Conservation (phyloP, 1,284 basidiomycete genomes). For the Coriolopsis trogii region DNA sequence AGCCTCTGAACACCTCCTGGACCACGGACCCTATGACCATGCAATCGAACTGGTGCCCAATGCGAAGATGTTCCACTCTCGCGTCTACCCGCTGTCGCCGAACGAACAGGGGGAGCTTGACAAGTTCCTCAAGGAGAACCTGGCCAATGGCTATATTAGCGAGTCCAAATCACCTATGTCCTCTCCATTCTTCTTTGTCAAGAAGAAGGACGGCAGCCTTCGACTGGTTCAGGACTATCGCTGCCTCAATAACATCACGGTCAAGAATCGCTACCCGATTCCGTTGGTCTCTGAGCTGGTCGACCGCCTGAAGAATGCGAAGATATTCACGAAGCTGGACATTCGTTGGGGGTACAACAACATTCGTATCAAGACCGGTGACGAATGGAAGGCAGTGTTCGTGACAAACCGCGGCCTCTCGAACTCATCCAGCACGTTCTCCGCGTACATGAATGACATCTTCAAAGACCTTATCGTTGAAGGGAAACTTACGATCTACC, state of each 20-base stretch:
- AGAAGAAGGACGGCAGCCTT: slow-evolving; percentile 42
- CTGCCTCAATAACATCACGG: slow-evolving; percentile 30
- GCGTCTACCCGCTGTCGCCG: slow-evolving; percentile 4
- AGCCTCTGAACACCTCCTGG: neutral
- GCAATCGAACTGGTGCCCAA: slow-evolving; percentile 5
- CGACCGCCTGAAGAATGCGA: slow-evolving; percentile 30
- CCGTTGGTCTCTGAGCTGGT: slow-evolving; percentile 38
- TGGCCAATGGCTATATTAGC: slow-evolving; percentile 25
- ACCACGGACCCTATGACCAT: slow-evolving; percentile 2
- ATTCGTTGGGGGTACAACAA: slow-evolving; percentile 31
- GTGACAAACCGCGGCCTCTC: no score
- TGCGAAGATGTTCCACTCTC: neutral
- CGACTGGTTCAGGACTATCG: no score
- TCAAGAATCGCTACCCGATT: slow-evolving; percentile 38
- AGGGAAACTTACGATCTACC: slow-evolving; percentile 25
- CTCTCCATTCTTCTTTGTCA: slow-evolving; percentile 41
- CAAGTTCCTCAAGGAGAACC: slow-evolving; percentile 35
- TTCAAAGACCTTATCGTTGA: slow-evolving; percentile 23
- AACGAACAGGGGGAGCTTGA: neutral
- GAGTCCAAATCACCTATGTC: slow-evolving; percentile 31
- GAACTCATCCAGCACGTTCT: slow-evolving; percentile 35
- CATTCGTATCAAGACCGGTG: slow-evolving; percentile 22
- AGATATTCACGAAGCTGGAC: slow-evolving; percentile 39
- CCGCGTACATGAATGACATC: slow-evolving; percentile 27
- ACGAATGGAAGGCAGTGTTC: slow-evolving; percentile 26